Base-by-base conservation (phyloP, 1,284 basidiomycete species). In the Malassezia caprae region DNA sequence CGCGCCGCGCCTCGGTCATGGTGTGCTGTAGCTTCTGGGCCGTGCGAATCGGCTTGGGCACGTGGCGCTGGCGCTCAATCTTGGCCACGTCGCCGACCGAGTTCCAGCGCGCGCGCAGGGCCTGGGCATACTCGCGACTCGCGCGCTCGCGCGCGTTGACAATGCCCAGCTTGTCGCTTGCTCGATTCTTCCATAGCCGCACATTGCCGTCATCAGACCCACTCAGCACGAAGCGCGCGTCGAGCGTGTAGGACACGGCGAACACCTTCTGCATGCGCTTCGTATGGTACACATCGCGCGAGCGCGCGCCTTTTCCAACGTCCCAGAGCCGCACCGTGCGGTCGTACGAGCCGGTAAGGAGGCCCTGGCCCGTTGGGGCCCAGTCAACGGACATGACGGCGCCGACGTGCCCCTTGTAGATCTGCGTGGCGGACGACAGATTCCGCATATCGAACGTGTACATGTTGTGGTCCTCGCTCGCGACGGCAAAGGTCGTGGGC, bases 191-290 rank as follows among this genome's bases (percentile, higher is more conserved):
- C 94, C 94, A 98, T 67, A 99, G 82, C 39, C 93, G 83, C 52
- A 96, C 83, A 68, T 96, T 96, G 27, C 93, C 93, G 70, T 98
- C 94, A 74, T 98, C 94, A 0, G 90, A 94, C 7, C 90, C 94
- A 3, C 87, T 85, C 7, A 98, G 77, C 26, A 98, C 85, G 77
- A 91, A 98, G 34, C 90, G 84, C 17, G 91, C 85, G 61, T 98
- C 94, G 19, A 84, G 83, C 0, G 89, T 89, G 78, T 86, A 96
- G 3, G 76, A 28, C 10, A 61, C 54, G 28, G 59, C 51, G 45
- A 68, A 71, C 61, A 68, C 88, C 86, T 90, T 82, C 76, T 98
- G 93, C 94, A 99, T 99, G 39, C 94, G 87, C 78, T 96, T 96
- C 23, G 90, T 93, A 77, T 98, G 93, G 75, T 98, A 99, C 4